These are phyloP conservation scores for Chenopodium album DNA, from an alignment of 148 eudicot genomes.

Conservation along the genomic window DNA sequence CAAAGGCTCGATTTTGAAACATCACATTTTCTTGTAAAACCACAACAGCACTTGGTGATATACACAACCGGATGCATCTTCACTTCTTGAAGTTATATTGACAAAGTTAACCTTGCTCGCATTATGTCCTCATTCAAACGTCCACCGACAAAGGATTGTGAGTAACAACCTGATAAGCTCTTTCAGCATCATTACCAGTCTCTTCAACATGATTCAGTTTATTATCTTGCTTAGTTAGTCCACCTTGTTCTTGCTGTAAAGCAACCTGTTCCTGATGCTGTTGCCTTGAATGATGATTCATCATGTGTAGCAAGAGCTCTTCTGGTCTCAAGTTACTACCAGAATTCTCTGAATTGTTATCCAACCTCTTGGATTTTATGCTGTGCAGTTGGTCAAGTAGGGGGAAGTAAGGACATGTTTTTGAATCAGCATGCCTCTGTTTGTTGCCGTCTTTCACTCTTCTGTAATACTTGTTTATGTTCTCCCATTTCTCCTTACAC, in stretches of 20 bases:
- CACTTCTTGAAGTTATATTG: neutral
- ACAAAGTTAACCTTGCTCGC: constrained; percentile 10
- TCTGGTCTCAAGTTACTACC: constrained; percentile 57
- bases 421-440: constrained; percentile 67
- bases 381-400: constrained; percentile 56
- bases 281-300: constrained; percentile 37
- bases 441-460: constrained; percentile 73
- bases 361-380: constrained; percentile 41
- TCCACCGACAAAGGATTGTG: constrained; percentile 34
- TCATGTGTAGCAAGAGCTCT: constrained; percentile 58
- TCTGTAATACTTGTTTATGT: constrained; percentile 82
- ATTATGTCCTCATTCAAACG: constrained; percentile 26
- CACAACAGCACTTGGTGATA: constrained; percentile 1
- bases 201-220: constrained; percentile 27
- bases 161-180: constrained; percentile 37
- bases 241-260: constrained; percentile 24
- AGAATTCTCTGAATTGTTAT: constrained; percentile 37
- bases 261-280: constrained; percentile 21
- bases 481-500: constrained; percentile 94
- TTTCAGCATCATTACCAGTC: constrained; percentile 20
- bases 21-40: constrained; percentile 23
- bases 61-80: neutral
- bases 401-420: constrained; percentile 76
- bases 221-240: constrained; percentile 23
- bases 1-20: constrained; percentile 24